Evolutionary conservation across 2,329 filamentous ascomycete species (phyloP), one percentile per base, ranked within the genome.

Genomic region (Didymella pinodella): DNA sequence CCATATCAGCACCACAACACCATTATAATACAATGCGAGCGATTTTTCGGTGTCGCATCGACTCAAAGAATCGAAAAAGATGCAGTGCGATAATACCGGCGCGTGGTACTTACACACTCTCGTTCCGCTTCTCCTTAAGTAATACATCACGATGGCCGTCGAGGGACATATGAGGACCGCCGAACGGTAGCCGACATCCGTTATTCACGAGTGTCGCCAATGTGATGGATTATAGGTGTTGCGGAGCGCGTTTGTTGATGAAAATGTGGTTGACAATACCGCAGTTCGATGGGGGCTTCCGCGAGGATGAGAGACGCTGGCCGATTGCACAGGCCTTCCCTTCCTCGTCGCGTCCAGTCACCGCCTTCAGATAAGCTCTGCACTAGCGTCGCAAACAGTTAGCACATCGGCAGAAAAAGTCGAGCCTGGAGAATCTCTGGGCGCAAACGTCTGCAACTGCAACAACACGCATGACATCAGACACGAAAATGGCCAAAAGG

Each of bases 161-260:
- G 74, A 81, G 72, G 75, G 80, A 82, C 81, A 83, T 83, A 78
- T 77, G 78, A 79, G 68, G 65, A 68, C 70, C 65, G 68, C 69
- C 67, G 60, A 69, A 65, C 73, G 65, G 70, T 68, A 75, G 76
- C 75, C 78, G 74, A 79, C 80, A 82, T 82, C 80, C 78, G 80
- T 80, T 77, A 76, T 78, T 76, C 76, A 77, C 74, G 70, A 75
- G 72, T 72, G 75, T 67, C 72, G 75, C 75, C 75, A 74, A 72
- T 65, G 68, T 77, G 75, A 74, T 74, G 73, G 66, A 71, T 75
- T 76, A 65, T 62, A 51, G 63, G 62, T 56, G 55, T 68, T 67
- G 57, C 62, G 55, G 64, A 59, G 63, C 65, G 67, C 66, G 65
- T 65, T 64, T 55, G 72, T 73, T 76, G 73, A 76, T 77, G 74